Base-by-base conservation (phyloP, 352 stramenopile species). In the Pythium aristosporum region DNA sequence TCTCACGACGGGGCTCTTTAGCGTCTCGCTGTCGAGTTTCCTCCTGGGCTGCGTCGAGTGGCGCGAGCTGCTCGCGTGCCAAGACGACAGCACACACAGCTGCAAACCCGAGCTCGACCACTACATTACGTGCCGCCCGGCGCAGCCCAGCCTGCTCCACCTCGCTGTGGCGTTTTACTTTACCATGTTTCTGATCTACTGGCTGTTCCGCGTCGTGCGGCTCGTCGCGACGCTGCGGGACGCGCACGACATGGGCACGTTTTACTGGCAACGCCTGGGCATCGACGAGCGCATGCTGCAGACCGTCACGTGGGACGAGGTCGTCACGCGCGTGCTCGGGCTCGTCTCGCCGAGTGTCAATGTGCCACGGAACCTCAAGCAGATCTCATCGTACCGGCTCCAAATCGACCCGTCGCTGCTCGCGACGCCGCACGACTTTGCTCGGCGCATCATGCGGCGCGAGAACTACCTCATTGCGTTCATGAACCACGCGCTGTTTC, bases 381-480 rank as follows among this genome's bases (percentile, higher is more conserved):
- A 98, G 69, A 63, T 83, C 25, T 91, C 76, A 42, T 83, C 76
- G 6, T 91, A 97, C 67, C 78, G 77, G 50, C 73, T 97, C 25
- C 87, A 95, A 50, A 82, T 96, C 54, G 76, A 94, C 25, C 87
- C 92, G 49, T 63, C 75, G 44, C 68, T 96, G 47, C 63, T 95
- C 16, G 74, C 76, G 32, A 89, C 83, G 30, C 76, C 89, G 8
- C 89, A 97, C 28, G 87, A 97, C 65, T 90, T 99, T 63, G 95
- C 97, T 1, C 80, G 93, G 59, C 91, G 98, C 49, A 99, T 99
- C 73, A 97, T 99, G 88, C 87, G 97, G 5, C 92, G 97, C 46
- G 97, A 99, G 57, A 99, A 99, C 76, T 99, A 98, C 73, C 71
- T 99, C 18, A 97, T 99, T 60, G 96, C 95, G 12, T 96, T 98